Percentiles rank a stretch among this genome's conserved stretches.
Evolutionary conservation across 495 filamentous ascomycete genomes (phyloP).

Genomic region (Aspergillus sparsus): DNA sequence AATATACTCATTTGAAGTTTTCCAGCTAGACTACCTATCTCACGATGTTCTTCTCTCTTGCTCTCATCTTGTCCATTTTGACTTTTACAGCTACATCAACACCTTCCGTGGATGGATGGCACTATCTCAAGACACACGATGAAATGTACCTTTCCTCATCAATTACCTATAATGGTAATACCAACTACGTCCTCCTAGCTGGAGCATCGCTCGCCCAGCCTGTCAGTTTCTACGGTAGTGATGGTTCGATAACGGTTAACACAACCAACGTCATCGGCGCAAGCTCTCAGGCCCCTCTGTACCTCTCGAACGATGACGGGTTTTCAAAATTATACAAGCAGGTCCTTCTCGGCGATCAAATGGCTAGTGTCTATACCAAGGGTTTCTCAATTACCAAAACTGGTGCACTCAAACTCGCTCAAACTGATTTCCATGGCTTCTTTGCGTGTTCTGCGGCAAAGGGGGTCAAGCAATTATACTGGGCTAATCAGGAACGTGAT

Average conservation of each 20-base stretch:
- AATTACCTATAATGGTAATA: slow-evolving; percentile 13
- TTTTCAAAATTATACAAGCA: slow-evolving; percentile 3
- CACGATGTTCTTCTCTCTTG: too few relatives aligned
- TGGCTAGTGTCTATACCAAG: not conserved
- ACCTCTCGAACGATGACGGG: slow-evolving; percentile 1
- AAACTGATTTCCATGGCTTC: slow-evolving; percentile 8
- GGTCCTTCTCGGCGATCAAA: slow-evolving; percentile 9
- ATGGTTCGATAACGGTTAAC: slow-evolving; percentile 14
- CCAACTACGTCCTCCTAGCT: slow-evolving; percentile 16
- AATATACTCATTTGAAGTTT: too few relatives aligned
- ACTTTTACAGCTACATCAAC: too few relatives aligned
- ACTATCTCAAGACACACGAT: slow-evolving; percentile 1
- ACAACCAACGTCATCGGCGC: slow-evolving; percentile 15
- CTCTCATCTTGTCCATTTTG: too few relatives aligned
- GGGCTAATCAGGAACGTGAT: not conserved
- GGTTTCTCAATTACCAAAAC: not conserved
- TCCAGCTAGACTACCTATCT: too few relatives aligned
- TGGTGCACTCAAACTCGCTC: not conserved
- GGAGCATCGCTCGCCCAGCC: slow-evolving; percentile 12
- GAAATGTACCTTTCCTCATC: slow-evolving; percentile 14
- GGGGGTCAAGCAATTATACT: slow-evolving; percentile 15
- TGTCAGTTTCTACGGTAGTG: slow-evolving; percentile 4
- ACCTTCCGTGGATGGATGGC: not conserved
- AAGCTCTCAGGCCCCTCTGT: slow-evolving; percentile 8
- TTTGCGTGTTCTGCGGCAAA: slow-evolving; percentile 13